A percentile compares a stretch with the other conserved stretches of the same genome.
Evolutionary conservation across 2,329 filamentous ascomycete species (phyloP).

Genomic region (Herpotrichia juniperi): DNA sequence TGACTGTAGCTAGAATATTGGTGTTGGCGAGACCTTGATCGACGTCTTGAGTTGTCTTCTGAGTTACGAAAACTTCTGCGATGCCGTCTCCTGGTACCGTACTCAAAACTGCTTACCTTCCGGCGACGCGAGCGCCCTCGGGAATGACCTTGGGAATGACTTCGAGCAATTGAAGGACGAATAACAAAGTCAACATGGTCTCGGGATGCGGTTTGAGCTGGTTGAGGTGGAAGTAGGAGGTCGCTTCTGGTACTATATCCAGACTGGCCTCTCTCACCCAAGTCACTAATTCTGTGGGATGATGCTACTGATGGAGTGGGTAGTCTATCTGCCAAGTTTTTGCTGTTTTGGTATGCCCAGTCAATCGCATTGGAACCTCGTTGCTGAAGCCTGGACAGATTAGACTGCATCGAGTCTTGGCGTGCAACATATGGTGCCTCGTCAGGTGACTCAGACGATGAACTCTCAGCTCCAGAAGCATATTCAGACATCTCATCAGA

Average conservation of each 20-base stretch:
- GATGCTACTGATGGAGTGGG: conserved; percentile 19
- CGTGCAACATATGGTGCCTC: background rate
- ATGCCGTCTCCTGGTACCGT: conserved; percentile 13
- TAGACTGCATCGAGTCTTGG: background rate
- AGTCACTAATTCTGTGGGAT: background rate
- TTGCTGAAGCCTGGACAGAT: conserved; percentile 1
- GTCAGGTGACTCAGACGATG: background rate
- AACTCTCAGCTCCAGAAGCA: conserved; percentile 3
- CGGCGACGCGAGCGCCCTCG: conserved; percentile 28
- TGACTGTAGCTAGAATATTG: conserved; percentile 18
- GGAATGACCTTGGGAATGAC: conserved; percentile 32
- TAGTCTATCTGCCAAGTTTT: conserved; percentile 3
- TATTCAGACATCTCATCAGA: conserved; percentile 17
- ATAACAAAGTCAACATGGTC: conserved; percentile 39
- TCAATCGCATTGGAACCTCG: conserved; percentile 27
- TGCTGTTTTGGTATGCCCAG: conserved; percentile 31
- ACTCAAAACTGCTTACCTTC: conserved; percentile 4
- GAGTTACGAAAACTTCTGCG: conserved; percentile 12
- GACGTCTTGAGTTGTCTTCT: conserved; percentile 6
- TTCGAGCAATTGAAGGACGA: conserved; percentile 26
- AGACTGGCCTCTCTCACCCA: conserved; percentile 9
- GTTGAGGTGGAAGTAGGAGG: conserved; percentile 29
- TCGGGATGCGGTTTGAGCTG: conserved; percentile 23
- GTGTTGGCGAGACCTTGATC: conserved; percentile 4
- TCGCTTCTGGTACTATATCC: conserved; percentile 24